Conservation (phyloP, 768 basidiomycete species). For the Boletus sensibilis region DNA sequence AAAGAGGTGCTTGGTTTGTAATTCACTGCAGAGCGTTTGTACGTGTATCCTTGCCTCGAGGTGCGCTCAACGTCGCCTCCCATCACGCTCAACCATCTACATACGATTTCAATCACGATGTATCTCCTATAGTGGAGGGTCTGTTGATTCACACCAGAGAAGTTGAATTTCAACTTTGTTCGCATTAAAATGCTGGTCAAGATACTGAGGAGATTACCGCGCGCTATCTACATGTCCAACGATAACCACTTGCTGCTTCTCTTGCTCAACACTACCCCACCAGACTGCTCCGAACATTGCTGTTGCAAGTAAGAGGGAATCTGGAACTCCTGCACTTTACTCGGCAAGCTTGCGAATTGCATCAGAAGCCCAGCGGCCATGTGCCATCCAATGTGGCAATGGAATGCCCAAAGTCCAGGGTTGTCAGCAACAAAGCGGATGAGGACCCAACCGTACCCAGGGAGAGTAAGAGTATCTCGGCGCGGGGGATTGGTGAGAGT, state of each 20-base stretch:
- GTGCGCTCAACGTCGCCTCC: slow-evolving; percentile 1
- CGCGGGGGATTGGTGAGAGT: slow-evolving; percentile 39
- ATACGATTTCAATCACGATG: not conserved
- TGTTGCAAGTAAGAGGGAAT: slow-evolving; percentile 35
- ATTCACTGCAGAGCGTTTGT: not conserved
- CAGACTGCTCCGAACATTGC: slow-evolving; percentile 37
- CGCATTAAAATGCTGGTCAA: not conserved
- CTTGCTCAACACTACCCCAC: slow-evolving; percentile 20
- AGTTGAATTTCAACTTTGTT: not conserved
- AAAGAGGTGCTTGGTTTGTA: slow-evolving; percentile 29
- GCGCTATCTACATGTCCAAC: slow-evolving; percentile 15
- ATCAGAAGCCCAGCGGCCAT: slow-evolving; percentile 42
- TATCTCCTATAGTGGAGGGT: not conserved
- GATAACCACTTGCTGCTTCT: slow-evolving; percentile 16
- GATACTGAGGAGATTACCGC: not conserved
- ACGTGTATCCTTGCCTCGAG: not conserved
- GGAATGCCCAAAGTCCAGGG: slow-evolving; percentile 47
- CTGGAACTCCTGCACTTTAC: slow-evolving; percentile 32
- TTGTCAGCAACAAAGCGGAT: slow-evolving; percentile 45
- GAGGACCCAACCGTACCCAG: slow-evolving; percentile 36
- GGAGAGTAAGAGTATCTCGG: slow-evolving; percentile 43
- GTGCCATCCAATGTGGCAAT: slow-evolving; percentile 43
- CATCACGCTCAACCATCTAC: not conserved
- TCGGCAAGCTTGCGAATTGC: slow-evolving; percentile 41
- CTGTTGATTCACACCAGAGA: not conserved